A percentile compares a stretch with the other conserved stretches of the same genome.
These are phyloP conservation scores for Apiotrichum siamense DNA, from an alignment of 1,284 basidiomycete species.

Conservation along the genomic window DNA sequence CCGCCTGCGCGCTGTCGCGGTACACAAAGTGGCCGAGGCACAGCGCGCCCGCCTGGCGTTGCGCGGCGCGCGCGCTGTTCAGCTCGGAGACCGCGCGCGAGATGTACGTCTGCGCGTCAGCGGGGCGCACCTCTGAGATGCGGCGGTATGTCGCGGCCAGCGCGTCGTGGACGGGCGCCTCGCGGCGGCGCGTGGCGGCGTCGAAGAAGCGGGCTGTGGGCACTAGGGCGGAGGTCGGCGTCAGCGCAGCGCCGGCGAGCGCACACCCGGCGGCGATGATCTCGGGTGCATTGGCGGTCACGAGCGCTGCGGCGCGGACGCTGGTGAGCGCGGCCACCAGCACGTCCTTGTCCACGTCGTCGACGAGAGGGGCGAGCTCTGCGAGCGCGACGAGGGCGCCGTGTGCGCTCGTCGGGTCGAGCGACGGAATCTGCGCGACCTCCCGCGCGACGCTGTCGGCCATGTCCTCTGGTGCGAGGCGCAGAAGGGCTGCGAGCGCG, in stretches of 20 bases:
- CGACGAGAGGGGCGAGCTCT: constrained; percentile 57
- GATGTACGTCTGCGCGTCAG: constrained; percentile 24
- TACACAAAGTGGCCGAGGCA: constrained; percentile 71
- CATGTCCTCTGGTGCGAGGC: constrained; percentile 45
- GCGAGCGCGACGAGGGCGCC: constrained; percentile 71
- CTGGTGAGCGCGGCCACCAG: constrained; percentile 43
- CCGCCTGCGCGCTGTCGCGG: constrained; percentile 39
- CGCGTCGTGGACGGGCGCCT: constrained; percentile 65
- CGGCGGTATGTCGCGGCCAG: constrained; percentile 58
- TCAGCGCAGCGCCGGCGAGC: constrained; percentile 63
- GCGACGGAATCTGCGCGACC: constrained; percentile 54
- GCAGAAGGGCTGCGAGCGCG: constrained; percentile 64
- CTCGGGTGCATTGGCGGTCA: constrained; percentile 65
- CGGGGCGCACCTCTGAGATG: constrained; percentile 55
- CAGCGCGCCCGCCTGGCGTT: constrained; percentile 69
- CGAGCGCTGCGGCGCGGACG: constrained; percentile 55
- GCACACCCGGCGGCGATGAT: constrained; percentile 68
- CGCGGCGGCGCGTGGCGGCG: constrained; percentile 64
- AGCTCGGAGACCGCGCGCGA: constrained; percentile 64
- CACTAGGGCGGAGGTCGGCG: constrained; percentile 33
- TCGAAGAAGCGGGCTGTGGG: constrained; percentile 50
- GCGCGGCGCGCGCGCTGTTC: constrained; percentile 48
- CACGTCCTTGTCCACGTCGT: constrained; percentile 26
- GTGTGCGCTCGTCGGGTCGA: constrained; percentile 69
- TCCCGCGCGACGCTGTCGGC: constrained; percentile 33